Base-by-base conservation (phyloP, 1,284 basidiomycete genomes). In the Laetiporus sulphureus region DNA sequence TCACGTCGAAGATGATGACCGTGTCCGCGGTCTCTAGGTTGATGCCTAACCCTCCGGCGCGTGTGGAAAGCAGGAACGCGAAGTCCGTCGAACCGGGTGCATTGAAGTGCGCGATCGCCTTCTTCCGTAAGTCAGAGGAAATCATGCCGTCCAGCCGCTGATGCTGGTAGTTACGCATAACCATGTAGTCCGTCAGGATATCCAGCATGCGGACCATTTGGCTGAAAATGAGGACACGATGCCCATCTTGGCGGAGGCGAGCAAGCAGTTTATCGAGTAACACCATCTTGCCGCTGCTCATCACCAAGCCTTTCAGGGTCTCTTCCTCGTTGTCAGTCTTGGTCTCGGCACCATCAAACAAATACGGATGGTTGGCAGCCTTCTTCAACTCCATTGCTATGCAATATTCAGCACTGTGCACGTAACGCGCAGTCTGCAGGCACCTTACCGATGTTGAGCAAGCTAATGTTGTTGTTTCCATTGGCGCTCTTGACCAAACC, bases 131-230 rank as follows among this genome's bases (percentile, higher is more conserved):
- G 46, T 89, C 85, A 3, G 82, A 84, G 3, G 80, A 69, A 11
- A 87, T 79, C 41, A 83, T 87, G 52, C 77, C 84, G 56, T 89
- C 85, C 12, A 89, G 69, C 1, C 85, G 73, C 55, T 87, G 84
- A 59, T 81, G 77, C 32, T 77, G 80, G 60, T 96, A 99, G 27
- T 88, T 87, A 33, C 96, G 79, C 33, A 95, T 69, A 20, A 70
- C 69, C 83, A 98, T 93, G 65, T 98, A 99, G 66, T 99, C 96
- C 48, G 89, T 94, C 52, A 99, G 79, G 61, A 99, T 99, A 65
- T 99, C 96, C 30, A 99, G 78, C 79, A 99, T 91, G 47, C 95
- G 84, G 38, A 99, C 95, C 96, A 99, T 99, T 65, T 99, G 96
- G 56, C 91, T 95, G 73, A 99, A 99, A 60, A 99, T 97, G 50